Evolutionary conservation across 1,284 basidiomycete species (phyloP).

Genomic region (Boletellus dicymbophilus): DNA sequence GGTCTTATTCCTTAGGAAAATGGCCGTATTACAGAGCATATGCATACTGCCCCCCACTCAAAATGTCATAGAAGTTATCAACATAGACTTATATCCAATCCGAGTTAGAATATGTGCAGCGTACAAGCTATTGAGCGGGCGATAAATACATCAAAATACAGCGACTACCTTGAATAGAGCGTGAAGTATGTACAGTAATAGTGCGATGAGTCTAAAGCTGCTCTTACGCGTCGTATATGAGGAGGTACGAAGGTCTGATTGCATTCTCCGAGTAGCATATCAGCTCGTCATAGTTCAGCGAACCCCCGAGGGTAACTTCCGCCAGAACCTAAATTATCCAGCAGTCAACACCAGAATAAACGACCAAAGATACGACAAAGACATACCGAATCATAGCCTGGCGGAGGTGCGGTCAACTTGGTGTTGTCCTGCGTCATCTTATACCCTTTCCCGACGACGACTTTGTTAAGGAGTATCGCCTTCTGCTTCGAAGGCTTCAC

Average conservation of each 20-base stretch:
- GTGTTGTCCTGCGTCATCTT: conserved; percentile 60
- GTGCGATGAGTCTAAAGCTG: neutral
- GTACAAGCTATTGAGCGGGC: too few species aligned
- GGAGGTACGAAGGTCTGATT: conserved; percentile 62
- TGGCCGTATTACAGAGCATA: conserved; percentile 23
- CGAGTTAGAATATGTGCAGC: too few species aligned
- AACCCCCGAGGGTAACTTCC: conserved; percentile 50
- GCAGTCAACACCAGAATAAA: conserved; percentile 3
- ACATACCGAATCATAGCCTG: conserved; percentile 62
- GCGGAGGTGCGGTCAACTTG: conserved; percentile 51
- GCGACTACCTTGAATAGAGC: too few species aligned
- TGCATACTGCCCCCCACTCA: conserved; percentile 34
- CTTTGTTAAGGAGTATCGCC: conserved; percentile 66
- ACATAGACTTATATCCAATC: too few species aligned
- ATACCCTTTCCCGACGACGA: conserved; percentile 65
- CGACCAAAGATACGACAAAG: neutral
- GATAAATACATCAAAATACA: conserved; percentile 18
- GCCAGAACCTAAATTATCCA: conserved; percentile 49
- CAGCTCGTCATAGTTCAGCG: conserved; percentile 64
- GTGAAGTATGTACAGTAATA: too few species aligned
- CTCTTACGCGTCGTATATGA: conserved; percentile 54
- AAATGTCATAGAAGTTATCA: conserved; percentile 16
- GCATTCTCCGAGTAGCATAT: conserved; percentile 68
- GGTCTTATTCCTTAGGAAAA: conserved; percentile 39
- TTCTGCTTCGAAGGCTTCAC: conserved; percentile 51